Evolutionary conservation across 495 filamentous ascomycete genomes (phyloP), one percentile per base, ranked within the genome.

Genomic region (Tricharina praecox): DNA sequence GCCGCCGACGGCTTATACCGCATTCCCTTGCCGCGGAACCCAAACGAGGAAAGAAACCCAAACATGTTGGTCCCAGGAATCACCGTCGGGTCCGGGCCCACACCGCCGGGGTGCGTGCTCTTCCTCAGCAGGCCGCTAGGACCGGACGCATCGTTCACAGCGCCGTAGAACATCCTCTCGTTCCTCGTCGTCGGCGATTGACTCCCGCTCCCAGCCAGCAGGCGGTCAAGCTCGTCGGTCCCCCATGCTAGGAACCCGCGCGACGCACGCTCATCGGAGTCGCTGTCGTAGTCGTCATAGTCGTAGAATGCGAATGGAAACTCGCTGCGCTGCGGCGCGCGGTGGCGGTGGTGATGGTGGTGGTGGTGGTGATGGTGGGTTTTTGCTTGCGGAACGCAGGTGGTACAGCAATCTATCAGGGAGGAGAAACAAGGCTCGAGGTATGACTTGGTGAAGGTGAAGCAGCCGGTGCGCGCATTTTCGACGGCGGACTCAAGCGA

Each of bases 291-390:
- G 45, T 78, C 74, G 46, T 86, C 84, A 41, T 94, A 84, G 85
- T 88, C 94, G 66, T 97, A 97, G 67, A 97, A 97, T 55, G 94
- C 92, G 54, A 97, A 97, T 52, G 74, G 82, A 33, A 79, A 75
- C 59, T 93, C 86, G 21, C 82, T 78, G 32, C 76, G 42, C n/a
- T n/a, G n/a, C n/a, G n/a, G n/a, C n/a, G n/a, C n/a, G 28, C 49
- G 28, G 11, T 39, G 34, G 21, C 45, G 45, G 26, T 45, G 20
- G 19, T 41, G 34, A 16, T 47, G 45, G 11, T 52, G 30, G 30
- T 47, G 56, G 37, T 51, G 35, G 39, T 42, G 30, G 44, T 32
- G 48, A 44, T 50, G 35, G 47, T 50, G 26, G 37, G 47, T 32
- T 50, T 49, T 44, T 40, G 36, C 23, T 18, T 19, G 20, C 19